Percentiles rank a stretch among this genome's conserved stretches.
These are phyloP conservation scores for Diaporthe amygdali DNA, from an alignment of 2,329 filamentous ascomycete genomes.

Conservation along the genomic window DNA sequence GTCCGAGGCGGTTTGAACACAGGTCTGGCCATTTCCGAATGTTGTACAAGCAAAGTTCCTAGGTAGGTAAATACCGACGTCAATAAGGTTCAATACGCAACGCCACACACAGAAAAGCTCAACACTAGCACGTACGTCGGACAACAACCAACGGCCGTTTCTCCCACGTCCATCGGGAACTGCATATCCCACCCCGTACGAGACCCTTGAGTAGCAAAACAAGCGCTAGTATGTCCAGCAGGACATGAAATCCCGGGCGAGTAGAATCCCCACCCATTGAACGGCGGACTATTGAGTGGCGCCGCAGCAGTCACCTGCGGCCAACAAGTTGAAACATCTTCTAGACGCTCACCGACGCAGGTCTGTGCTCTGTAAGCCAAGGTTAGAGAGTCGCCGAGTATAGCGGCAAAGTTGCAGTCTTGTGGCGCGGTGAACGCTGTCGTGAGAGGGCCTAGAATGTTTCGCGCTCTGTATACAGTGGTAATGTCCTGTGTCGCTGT, in stretches of 20 bases:
- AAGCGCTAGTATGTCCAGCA: not conserved
- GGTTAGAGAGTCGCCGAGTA: not conserved
- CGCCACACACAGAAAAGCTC: not conserved
- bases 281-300: not conserved
- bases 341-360: not conserved
- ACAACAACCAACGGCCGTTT: not conserved
- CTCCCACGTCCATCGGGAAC: not conserved
- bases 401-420: not conserved
- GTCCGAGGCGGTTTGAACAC: not conserved
- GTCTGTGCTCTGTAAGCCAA: not conserved
- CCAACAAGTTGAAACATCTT: not conserved
- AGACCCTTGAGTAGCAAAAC: not conserved
- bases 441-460: not conserved
- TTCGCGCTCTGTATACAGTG: not conserved
- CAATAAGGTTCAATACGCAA: not conserved
- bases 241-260: conserved; percentile 1
- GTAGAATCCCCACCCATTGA: not conserved
- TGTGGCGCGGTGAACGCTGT: conserved; percentile 1
- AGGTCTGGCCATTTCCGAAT: not conserved
- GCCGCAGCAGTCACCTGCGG: not conserved
- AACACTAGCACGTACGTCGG: not conserved
- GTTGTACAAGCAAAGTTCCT: not conserved
- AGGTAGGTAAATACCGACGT: not conserved
- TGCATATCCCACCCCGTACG: not conserved
- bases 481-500: not conserved